A percentile compares a stretch with the other conserved stretches of the same genome.
Conservation (phyloP, 495 filamentous ascomycete genomes). For the Pyrenula aspistea region DNA sequence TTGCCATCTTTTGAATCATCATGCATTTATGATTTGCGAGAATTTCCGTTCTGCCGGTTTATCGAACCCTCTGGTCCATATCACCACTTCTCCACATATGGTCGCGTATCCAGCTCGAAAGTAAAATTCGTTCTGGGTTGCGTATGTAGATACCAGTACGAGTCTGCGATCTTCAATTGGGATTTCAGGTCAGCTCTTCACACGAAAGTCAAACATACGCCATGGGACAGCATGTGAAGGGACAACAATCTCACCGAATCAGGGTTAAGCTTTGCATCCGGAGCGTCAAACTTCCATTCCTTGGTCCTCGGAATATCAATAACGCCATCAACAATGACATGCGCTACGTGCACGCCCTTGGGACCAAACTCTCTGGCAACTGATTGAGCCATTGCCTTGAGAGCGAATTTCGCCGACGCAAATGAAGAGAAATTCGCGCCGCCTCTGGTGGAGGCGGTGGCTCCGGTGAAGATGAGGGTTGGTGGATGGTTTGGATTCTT, state of each 20-base stretch:
- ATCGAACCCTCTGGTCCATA: too few species aligned
- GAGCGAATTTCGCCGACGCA: constrained; percentile 59
- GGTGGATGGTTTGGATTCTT: constrained; percentile 40
- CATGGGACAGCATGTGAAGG: too few species aligned
- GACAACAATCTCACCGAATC: constrained; percentile 54
- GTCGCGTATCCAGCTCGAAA: constrained; percentile 73
- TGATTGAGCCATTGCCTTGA: constrained; percentile 52
- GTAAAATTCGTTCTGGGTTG: constrained; percentile 74
- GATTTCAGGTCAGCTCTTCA: too few species aligned
- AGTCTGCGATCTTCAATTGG: constrained; percentile 74
- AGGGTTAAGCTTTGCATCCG: constrained; percentile 53
- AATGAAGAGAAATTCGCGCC: constrained; percentile 48
- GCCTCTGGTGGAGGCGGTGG: constrained; percentile 57
- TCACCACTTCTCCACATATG: constrained; percentile 68
- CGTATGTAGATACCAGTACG: constrained; percentile 81
- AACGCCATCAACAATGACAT: constrained; percentile 63
- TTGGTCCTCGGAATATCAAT: constrained; percentile 61
- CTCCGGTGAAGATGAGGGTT: constrained; percentile 62
- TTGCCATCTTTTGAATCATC: too few species aligned
- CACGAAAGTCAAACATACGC: too few species aligned
- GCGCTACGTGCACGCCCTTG: constrained; percentile 62
- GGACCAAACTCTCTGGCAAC: constrained; percentile 69
- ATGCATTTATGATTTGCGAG: too few species aligned
- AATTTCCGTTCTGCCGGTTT: too few species aligned
- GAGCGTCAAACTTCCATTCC: constrained; percentile 30